Evolutionary conservation across 768 basidiomycete species (phyloP).

Genomic region (Kwoniella newhampshirensis): DNA sequence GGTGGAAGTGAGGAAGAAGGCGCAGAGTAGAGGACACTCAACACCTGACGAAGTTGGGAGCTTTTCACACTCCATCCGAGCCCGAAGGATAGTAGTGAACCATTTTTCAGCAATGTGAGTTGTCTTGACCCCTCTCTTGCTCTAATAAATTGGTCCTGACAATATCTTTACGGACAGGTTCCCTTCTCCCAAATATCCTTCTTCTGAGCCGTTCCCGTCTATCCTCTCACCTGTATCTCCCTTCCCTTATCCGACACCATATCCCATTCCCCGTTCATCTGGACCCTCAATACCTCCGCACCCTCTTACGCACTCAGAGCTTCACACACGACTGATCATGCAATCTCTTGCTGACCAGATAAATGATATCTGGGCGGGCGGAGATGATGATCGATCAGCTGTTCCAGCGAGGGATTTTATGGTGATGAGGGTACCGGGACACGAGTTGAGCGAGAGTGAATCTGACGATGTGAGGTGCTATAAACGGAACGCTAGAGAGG

Average conservation of each 20-base stretch:
- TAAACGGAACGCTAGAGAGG: slow-evolving; percentile 15
- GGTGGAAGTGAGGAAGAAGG: slow-evolving; percentile 34
- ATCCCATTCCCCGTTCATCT: slow-evolving; percentile 5
- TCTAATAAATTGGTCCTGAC: too few species aligned
- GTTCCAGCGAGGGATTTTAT: slow-evolving; percentile 48
- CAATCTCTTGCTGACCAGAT: slow-evolving; percentile 48
- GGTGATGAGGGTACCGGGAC: slow-evolving; percentile 37
- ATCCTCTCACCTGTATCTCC: slow-evolving; percentile 39
- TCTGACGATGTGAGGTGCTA: slow-evolving; percentile 13
- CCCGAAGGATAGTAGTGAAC: slow-evolving; percentile 46
- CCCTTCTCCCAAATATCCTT: slow-evolving; percentile 43
- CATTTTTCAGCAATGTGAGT: slow-evolving; percentile 53
- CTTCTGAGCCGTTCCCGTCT: slow-evolving; percentile 41
- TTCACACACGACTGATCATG: slow-evolving; percentile 46
- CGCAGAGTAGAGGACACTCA: slow-evolving; percentile 48
- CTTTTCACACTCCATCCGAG: slow-evolving; percentile 42
- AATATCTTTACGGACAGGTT: too few species aligned
- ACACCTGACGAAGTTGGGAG: slow-evolving; percentile 47
- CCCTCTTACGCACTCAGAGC: slow-evolving; percentile 36
- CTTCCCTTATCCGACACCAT: slow-evolving; percentile 34
- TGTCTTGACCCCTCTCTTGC: not conserved
- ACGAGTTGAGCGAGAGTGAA: slow-evolving; percentile 42
- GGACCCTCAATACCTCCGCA: slow-evolving; percentile 23
- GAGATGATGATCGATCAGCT: slow-evolving; percentile 15
- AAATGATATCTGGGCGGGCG: slow-evolving; percentile 31